Evolutionary conservation across 805 yeast species (phyloP), one percentile per base, ranked within the genome.

Genomic region (Ogataea siamensis): DNA sequence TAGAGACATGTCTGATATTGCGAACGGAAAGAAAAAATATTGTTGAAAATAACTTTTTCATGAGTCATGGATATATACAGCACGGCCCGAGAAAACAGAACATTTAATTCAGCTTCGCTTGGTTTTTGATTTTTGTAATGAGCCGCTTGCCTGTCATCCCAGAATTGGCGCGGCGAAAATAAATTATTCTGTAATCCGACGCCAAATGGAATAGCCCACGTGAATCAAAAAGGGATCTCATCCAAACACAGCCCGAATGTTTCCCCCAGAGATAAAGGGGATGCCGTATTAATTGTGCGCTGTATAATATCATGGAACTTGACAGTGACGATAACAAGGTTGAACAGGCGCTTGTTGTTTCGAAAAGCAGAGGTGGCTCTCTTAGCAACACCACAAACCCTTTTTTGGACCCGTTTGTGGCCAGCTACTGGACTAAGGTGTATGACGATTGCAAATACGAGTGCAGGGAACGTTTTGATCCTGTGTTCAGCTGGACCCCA

Each of bases 391-490:
- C 40, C 18, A 29, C 34, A 3, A 35, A 42, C 27, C 42, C 57
- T 1, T 57, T 57, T 34, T 19, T 44, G 10, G 69, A 66, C 39
- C 61, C 64, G 0, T 54, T 49, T 22, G 56, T 60, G 5, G 64
- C 63, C 5, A 62, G 52, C 7, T 53, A 57, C 40, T 66, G 64
- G 47, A 45, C 56, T 9, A 39, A 47, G 5, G 32, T 63, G 8
- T 65, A 63, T 39, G 67, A 63, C 31, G 47, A 45, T 7, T 50
- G 59, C 16, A 32, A 54, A 10, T 66, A 64, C 41, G 71, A 66
- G 36, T 62, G 70, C 37, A 47, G 58, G 19, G 46, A 49, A 24
- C 54, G 53, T 1, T 64, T 66, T 31, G 71, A 66, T 42, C 66
- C 69, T 0, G 53, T 50, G 5, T 57, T 62, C 31, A 51, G 45